Evolutionary conservation across 176 grass and related monocot species (phyloP).

Genomic region (Hordeum vulgare): MorexV3_pseudomolecules_assembly NC_058524.1:11781636-11782135

Average conservation of each 20-base stretch:
- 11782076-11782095: background rate
- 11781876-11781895: background rate
- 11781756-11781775: background rate
- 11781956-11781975: background rate
- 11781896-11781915: background rate
- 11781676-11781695: background rate
- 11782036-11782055: no score
- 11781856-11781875: background rate
- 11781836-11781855: background rate
- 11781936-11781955: background rate
- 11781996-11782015: background rate
- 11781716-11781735: background rate
- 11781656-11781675: background rate
- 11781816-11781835: background rate
- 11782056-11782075: background rate
- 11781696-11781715: background rate
- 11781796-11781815: no score
- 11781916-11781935: background rate
- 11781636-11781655: background rate
- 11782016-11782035: no score
- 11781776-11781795: background rate
- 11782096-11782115: slow-evolving; percentile 1
- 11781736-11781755: background rate
- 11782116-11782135: slow-evolving; percentile 43
- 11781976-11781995: background rate